These are phyloP conservation scores for Penicillium samsonianum DNA, from an alignment of 495 filamentous ascomycete genomes.

Conservation along the genomic window DNA sequence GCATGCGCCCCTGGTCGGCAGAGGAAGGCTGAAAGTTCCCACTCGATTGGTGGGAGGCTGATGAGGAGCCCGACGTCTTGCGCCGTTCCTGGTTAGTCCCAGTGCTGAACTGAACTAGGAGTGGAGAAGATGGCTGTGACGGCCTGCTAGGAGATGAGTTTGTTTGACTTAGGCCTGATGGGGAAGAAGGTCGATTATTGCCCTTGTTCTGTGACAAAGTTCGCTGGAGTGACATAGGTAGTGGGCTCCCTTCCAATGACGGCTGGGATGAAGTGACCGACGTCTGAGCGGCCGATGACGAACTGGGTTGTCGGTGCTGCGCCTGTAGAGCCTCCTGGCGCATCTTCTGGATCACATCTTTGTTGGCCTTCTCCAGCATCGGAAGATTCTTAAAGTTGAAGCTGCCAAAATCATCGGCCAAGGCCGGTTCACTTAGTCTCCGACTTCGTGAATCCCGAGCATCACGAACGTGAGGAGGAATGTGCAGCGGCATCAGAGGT, in stretches of 20 bases:
- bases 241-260: slow-evolving; percentile 80
- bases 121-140: slow-evolving; percentile 92
- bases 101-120: slow-evolving; percentile 89
- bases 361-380: slow-evolving; percentile 96
- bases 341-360: slow-evolving; percentile 95
- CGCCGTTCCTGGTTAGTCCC: slow-evolving; percentile 68
- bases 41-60: slow-evolving; percentile 76
- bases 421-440: slow-evolving; percentile 85
- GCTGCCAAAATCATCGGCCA: slow-evolving; percentile 88
- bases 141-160: slow-evolving; percentile 83
- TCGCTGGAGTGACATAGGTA: slow-evolving; percentile 79
- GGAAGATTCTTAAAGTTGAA: slow-evolving; percentile 98
- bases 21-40: slow-evolving; percentile 71
- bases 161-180: slow-evolving; percentile 72
- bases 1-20: slow-evolving; percentile 55
- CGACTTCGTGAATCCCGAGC: slow-evolving; percentile 72
- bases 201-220: slow-evolving; percentile 76
- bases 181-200: slow-evolving; percentile 78
- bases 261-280: slow-evolving; percentile 53
- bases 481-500: slow-evolving; percentile 90
- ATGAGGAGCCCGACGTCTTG: slow-evolving; percentile 86
- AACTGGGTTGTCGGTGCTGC: slow-evolving; percentile 48
- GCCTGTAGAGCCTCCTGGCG: slow-evolving; percentile 80
- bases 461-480: slow-evolving; percentile 93
- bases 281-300: slow-evolving; percentile 34